Evolutionary conservation across 139 green algal genomes (phyloP), one percentile per base, ranked within the genome.

Genomic region (Micractinium conductrix): DNA sequence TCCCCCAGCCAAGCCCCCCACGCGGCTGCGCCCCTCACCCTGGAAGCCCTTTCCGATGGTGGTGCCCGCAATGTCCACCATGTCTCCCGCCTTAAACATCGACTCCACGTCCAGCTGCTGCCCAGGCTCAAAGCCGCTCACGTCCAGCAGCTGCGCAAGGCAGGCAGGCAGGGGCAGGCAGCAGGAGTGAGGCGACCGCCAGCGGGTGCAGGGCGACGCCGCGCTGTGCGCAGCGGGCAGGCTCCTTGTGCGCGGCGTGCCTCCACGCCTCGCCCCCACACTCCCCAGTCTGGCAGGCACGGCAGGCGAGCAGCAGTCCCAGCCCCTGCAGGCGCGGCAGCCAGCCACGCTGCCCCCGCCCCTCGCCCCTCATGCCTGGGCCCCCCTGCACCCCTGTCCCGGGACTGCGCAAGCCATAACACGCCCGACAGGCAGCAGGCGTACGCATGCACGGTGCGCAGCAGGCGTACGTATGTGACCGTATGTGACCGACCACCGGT

Each of bases 11-110:
- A n/a, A n/a, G n/a, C n/a, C n/a, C n/a, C n/a, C n/a, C n/a, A n/a
- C n/a, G 67, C 28, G 5, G 67, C 37, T 26, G 58, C 10, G 22
- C 50, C 19, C 19, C 86, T 78, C 78, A 95, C 94, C 95, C 81
- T 97, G 94, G 89, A 98, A 98, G 60, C 95, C 95, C 90, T 98
- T 98, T 30, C 95, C 97, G 70, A 98, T 96, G 71, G 87, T 96
- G 8, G 86, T 96, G 55, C 96, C 97, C 14, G 93, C 94, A 8
- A 99, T 84, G 81, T 99, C 97, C 17, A 99, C 92, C 0, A 93
- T 62, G 80, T 99, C 95, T 26, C 97, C 97, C 74, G 89, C 97
- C 84, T 96, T 96, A 89, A 99, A 98, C 68, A 99, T 92, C n/a
- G 95, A 92, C 24, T 89, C 79, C 1, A 95, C 72, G 6, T 96